Evolutionary conservation across 176 grass and related monocot genomes (phyloP).

Genomic region (Elymus sibiricus): DNA sequence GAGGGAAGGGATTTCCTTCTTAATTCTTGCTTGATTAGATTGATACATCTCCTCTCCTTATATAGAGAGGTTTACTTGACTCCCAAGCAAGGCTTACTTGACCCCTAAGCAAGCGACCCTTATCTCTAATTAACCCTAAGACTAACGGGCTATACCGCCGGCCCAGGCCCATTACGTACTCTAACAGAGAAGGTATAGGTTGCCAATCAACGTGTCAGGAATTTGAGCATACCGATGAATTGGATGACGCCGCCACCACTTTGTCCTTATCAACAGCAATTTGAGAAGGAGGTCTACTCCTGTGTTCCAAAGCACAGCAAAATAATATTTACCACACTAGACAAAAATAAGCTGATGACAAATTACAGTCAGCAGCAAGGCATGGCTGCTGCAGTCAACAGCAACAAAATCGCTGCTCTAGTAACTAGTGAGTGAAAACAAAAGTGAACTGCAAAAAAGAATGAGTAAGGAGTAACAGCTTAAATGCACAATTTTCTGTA

Average conservation of each 20-base stretch:
- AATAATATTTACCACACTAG: not conserved
- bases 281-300: constrained; percentile 44
- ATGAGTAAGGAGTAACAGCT: not conserved
- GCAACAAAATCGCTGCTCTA: not conserved
- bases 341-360: not conserved
- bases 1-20: no score
- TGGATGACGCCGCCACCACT: constrained; percentile 18
- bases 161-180: no score
- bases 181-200: not conserved
- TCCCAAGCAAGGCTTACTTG: no score
- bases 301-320: constrained; percentile 16
- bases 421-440: not conserved
- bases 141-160: no score
- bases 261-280: constrained; percentile 42
- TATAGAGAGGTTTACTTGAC: no score
- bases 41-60: no score
- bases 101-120: no score
- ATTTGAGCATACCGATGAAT: constrained; percentile 25
- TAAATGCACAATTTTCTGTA: not conserved
- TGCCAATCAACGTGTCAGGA: constrained; percentile 3
- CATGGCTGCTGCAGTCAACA: not conserved
- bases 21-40: no score
- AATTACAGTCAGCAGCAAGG: not conserved
- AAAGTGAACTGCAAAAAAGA: not conserved
- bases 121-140: no score